Base-by-base conservation (phyloP, 2,329 filamentous ascomycete species). In the Fusarium neocosmosporiellum region DNA sequence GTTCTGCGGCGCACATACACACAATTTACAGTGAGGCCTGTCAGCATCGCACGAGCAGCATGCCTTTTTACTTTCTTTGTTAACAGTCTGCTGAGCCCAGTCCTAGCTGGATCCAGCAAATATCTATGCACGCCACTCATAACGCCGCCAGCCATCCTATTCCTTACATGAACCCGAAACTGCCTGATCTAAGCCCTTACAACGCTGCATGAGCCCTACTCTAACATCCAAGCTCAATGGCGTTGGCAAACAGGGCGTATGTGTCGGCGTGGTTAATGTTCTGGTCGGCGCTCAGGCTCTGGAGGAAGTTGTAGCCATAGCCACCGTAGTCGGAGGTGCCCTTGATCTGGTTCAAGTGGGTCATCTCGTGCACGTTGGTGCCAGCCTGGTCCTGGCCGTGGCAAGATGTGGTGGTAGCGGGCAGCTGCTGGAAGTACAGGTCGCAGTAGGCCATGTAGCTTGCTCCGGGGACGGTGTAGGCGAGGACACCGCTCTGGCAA, bases 251-350 rank as follows among this genome's bases (percentile, higher is more conserved):
- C 48, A 77, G 39, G 13, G 75, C 68, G 29, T 77, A 77, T 0
- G 86, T 88, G 77, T 93, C 91, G n/a, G 91, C 91, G 70, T 93
- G 91, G 75, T 86, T 83, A 10, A 92, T 77, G 58, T 90, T 90
- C 76, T 88, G 80, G 5, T 79, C 74, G 0, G 84, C 83, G 7
- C 80, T 83, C 70, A 93, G 79, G 7, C 80, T 76, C 16, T 79
- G 73, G 67, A 90, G 87, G 55, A 88, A 90, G 46, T 81, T 83
- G 65, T 89, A 85, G 4, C 84, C 79, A 75, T 91, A 92, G 31
- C 89, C 89, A 29, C 84, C 87, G 60, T 87, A 82, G 76, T 93
- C 91, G 2, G 86, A 79, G 2, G 90, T 92, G 10, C 89, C 88
- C 64, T 88, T 88, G 69, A 81, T 82, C 85, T 78, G 86, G 81